These are phyloP conservation scores for Catenaria anguillulae DNA, from an alignment of 371 early-diverging fungal genomes.

Conservation along the genomic window DNA sequence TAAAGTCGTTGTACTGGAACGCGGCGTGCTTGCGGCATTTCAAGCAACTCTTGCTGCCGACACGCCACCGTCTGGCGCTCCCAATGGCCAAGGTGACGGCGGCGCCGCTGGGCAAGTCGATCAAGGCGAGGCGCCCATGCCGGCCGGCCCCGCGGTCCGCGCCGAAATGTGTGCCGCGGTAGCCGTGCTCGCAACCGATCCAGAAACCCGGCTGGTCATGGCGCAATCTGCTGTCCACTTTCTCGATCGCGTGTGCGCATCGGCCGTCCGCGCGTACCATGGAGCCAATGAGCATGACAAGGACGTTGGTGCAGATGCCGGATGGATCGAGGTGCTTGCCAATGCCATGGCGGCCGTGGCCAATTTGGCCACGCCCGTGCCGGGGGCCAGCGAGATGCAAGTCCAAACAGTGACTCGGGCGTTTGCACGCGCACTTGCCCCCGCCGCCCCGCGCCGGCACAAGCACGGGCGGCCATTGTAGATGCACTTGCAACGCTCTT, in stretches of 20 bases:
- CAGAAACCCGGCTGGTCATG: neutral
- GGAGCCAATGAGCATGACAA: neutral
- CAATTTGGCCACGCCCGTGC: neutral
- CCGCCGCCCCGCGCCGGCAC: neutral
- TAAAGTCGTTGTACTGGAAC: slow-evolving; percentile 58
- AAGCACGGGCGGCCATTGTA: no score
- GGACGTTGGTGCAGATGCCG: neutral
- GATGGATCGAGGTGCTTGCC: neutral
- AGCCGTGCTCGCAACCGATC: neutral
- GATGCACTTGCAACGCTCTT: no score
- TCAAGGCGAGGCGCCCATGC: neutral
- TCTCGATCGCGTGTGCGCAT: no score
- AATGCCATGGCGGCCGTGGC: neutral
- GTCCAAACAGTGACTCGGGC: neutral
- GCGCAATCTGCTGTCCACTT: neutral
- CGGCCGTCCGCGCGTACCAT: no score
- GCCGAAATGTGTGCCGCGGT: neutral
- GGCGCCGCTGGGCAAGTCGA: neutral
- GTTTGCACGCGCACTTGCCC: neutral
- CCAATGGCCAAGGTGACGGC: no score
- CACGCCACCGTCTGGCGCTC: neutral
- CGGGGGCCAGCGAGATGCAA: neutral
- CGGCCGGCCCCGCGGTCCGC: neutral
- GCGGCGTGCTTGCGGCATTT: slow-evolving; percentile 50
- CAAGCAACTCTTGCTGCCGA: neutral